These are phyloP conservation scores for Xylaria bambusicola DNA, from an alignment of 495 filamentous ascomycete genomes.

Conservation along the genomic window DNA sequence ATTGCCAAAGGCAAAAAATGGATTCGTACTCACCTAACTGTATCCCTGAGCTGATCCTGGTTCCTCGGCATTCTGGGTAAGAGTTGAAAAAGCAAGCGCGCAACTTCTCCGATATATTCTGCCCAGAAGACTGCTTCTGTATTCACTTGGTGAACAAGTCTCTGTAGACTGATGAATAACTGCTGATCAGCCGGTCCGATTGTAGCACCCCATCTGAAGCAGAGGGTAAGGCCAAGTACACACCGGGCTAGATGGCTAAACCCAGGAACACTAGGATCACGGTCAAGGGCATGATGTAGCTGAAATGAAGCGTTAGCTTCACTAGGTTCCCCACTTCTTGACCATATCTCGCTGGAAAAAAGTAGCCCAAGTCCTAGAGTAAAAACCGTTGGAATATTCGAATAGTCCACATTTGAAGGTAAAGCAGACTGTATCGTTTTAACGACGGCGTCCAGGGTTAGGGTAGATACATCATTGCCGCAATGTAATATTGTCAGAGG, in stretches of 20 bases:
- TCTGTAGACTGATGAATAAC: constrained; percentile 41
- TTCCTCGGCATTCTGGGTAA: constrained; percentile 37
- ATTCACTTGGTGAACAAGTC: constrained; percentile 32
- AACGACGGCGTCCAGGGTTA: constrained; percentile 50
- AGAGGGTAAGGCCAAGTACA: constrained; percentile 70
- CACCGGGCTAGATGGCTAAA: constrained; percentile 71
- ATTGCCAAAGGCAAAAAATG: neutral
- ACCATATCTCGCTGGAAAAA: constrained; percentile 49
- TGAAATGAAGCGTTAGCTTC: constrained; percentile 65
- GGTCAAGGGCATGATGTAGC: constrained; percentile 70
- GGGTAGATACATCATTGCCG: constrained; percentile 35
- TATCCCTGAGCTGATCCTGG: constrained; percentile 21
- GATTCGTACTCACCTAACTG: constrained; percentile 32
- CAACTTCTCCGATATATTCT: constrained; percentile 45
- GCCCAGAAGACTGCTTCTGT: constrained; percentile 46
- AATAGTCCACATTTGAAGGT: constrained; percentile 51
- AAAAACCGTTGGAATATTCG: constrained; percentile 48
- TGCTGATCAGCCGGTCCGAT: constrained; percentile 53
- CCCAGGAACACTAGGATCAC: constrained; percentile 68
- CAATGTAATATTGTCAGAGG: constrained; percentile 60
- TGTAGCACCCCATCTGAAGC: constrained; percentile 72
- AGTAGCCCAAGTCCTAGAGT: constrained; percentile 42
- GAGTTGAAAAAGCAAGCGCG: constrained; percentile 34
- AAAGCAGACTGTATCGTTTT: constrained; percentile 55
- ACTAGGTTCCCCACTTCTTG: constrained; percentile 41